Evolutionary conservation across 768 basidiomycete species (phyloP).

Genomic region (Hygrophorus pudorinus): DNA sequence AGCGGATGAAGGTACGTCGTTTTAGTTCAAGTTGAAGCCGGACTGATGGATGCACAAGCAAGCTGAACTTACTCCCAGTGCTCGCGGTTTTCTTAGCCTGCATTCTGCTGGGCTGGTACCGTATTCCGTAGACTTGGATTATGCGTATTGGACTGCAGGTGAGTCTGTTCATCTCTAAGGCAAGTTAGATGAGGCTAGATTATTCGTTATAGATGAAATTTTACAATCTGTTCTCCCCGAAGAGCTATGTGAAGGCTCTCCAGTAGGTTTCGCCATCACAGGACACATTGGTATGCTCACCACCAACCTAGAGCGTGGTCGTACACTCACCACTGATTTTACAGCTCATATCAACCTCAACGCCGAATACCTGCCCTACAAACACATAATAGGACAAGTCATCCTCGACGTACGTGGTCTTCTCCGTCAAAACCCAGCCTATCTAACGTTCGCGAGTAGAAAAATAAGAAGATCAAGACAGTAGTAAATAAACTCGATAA

Average conservation of each 20-base stretch:
- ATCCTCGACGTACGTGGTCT: conserved; percentile 67
- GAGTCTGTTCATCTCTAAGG: conserved; percentile 2
- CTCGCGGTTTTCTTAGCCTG: conserved; percentile 43
- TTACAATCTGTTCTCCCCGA: conserved; percentile 75
- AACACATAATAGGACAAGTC: conserved; percentile 83
- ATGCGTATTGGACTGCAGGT: conserved; percentile 89
- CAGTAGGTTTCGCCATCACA: conserved; percentile 77
- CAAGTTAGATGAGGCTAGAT: not conserved
- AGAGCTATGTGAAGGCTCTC: conserved; percentile 65
- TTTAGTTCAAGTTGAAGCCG: conserved; percentile 6
- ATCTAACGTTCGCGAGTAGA: conserved; percentile 35
- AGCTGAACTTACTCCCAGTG: conserved; percentile 59
- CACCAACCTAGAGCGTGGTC: not conserved
- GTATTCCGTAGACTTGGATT: conserved; percentile 59
- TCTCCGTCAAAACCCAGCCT: not conserved
- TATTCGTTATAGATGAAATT: conserved; percentile 59
- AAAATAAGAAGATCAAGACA: conserved; percentile 75
- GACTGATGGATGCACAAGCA: conserved; percentile 29
- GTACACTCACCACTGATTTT: conserved; percentile 1
- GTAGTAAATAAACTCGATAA: conserved; percentile 92
- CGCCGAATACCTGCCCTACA: conserved; percentile 86
- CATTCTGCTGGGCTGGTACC: conserved; percentile 46
- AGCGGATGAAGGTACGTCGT: conserved; percentile 43
- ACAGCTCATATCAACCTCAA: conserved; percentile 88
- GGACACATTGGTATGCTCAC: conserved; percentile 76